Base-by-base conservation (phyloP, 2,329 filamentous ascomycete species). In the Zasmidium citrigriseum region DNA sequence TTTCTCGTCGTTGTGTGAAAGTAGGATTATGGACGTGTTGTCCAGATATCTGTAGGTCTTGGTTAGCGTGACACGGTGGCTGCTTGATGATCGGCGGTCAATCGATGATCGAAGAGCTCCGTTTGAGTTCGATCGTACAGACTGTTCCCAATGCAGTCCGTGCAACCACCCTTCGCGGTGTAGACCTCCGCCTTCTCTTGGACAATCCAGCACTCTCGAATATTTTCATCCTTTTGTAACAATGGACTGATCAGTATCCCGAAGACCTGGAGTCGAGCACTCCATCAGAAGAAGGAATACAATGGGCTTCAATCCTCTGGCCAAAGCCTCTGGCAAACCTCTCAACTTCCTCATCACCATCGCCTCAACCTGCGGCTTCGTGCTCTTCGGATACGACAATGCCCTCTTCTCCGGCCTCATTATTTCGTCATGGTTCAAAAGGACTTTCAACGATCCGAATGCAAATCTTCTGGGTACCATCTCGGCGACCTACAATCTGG, bases 331-430 rank as follows among this genome's bases (percentile, higher is more conserved):
- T 27, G 55, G 58, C 12, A 48, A 14, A 21, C 14, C 48, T 11
- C 49, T 60, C 22, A 56, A 60, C 46, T 25, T 60, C n/a, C 44
- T 57, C 4, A 57, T 57, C 38, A 60, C 53, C 14, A 56, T 56
- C 20, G 58, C 58, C 4, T 60, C 58, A 20, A 54, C 53, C 24
- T 56, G 53, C 25, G 58, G 58, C 45, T 57, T 60, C 50, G 46
- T 59, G 20, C 47, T 59, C 9, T 59, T 59, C 25, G 57, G 57
- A 18, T 59, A 55, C 47, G 57, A 59, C 46, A 55, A 59, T 52
- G 57, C 46, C 2, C 46, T 59, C 22, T 59, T 59, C 47, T 55
- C 52, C 21, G 57, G 57, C 11, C 57, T 55, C 4, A 59, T 59
- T 38, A 54, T 59, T 46, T 52, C 41, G 23, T 52, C 57, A 3